Conservation (phyloP, 306 rosid genomes). For the Prunus dulcis region DNA sequence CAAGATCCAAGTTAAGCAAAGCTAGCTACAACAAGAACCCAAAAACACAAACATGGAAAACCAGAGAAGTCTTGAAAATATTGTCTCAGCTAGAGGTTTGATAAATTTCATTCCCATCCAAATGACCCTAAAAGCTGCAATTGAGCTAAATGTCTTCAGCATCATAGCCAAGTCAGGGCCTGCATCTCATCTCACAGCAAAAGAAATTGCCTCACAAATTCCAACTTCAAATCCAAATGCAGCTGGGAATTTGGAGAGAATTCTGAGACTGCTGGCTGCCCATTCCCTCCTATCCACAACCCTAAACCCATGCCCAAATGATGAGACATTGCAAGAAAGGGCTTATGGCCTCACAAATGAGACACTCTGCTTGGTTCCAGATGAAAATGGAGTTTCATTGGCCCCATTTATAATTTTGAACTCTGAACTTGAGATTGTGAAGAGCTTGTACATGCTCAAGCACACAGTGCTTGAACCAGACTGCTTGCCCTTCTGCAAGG, state of each 20-base stretch:
- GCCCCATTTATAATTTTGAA: not conserved
- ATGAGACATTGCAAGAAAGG: not conserved
- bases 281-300: constrained; percentile 10
- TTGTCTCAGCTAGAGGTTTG: not conserved
- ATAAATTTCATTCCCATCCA: not conserved
- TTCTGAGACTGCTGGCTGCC: not conserved
- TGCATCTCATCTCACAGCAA: constrained; percentile 10
- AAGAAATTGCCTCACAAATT: constrained; percentile 5
- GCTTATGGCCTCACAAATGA: constrained; percentile 13
- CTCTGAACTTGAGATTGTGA: not conserved
- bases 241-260: constrained; percentile 2
- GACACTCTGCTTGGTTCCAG: not conserved
- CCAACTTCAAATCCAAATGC: not conserved
- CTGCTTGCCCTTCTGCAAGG: not conserved
- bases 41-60: not conserved
- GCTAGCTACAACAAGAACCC: not conserved
- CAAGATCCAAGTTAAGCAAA: not conserved
- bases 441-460: constrained; percentile 2
- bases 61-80: not conserved
- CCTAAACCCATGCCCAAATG: not conserved
- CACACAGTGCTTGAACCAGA: constrained; percentile 4
- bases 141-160: constrained; percentile 14
- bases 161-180: constrained; percentile 19
- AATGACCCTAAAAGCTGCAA: constrained; percentile 17
- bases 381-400: constrained; percentile 4